Conservation (phyloP, 805 yeast genomes). For the Torulaspora maleeae region DNA sequence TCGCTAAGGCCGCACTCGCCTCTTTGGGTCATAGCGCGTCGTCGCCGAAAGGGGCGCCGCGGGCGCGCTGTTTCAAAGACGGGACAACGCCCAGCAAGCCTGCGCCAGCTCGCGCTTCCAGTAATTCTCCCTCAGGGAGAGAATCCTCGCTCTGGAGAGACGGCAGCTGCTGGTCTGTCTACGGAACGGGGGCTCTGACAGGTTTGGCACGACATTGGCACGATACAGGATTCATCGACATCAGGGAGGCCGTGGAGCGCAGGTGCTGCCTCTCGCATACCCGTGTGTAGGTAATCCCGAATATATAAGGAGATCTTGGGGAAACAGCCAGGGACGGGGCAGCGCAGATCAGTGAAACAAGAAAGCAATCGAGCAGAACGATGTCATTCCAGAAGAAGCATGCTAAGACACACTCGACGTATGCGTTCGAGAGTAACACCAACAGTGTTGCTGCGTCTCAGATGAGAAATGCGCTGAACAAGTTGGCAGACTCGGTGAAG, state of each 20-base stretch:
- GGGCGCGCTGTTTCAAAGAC: background rate
- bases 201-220: background rate
- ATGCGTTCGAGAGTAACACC: slow-evolving; percentile 92
- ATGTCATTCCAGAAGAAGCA: slow-evolving; percentile 37
- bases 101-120: background rate
- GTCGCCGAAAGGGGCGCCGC: background rate
- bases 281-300: background rate
- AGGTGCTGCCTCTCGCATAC: background rate
- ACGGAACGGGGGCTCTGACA: slow-evolving; percentile 1
- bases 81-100: background rate
- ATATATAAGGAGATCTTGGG: slow-evolving; percentile 3
- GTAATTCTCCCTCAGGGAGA: slow-evolving; percentile 1
- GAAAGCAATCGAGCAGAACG: background rate
- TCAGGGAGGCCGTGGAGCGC: background rate
- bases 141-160: background rate
- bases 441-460: slow-evolving; percentile 95
- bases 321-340: background rate
- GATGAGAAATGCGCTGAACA: slow-evolving; percentile 94
- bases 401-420: slow-evolving; percentile 38
- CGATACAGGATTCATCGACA: background rate
- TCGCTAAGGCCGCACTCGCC: background rate
- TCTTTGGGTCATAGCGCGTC: background rate
- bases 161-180: background rate
- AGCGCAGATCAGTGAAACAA: too few species aligned
- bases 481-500: slow-evolving; percentile 74